Conservation (phyloP, 441 rosid genomes). For the Adansonia grandidieri region DNA sequence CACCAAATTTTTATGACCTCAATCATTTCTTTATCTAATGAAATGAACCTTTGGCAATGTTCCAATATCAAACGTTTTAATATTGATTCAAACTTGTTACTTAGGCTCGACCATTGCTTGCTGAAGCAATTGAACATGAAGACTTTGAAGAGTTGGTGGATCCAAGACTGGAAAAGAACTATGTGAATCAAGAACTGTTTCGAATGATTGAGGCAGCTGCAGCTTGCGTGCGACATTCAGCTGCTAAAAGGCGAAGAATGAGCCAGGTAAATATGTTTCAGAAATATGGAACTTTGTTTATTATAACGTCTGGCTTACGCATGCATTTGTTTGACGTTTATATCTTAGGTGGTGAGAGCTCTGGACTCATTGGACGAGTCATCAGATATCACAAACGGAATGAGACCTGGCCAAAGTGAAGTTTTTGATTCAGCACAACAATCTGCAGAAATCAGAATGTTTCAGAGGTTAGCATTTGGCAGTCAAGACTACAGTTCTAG, state of each 20-base stretch:
- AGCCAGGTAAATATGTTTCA: constrained; percentile 54
- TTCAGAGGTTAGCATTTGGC: constrained; percentile 84
- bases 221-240: constrained; percentile 19
- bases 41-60: not conserved
- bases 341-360: constrained; percentile 39
- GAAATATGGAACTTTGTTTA: not conserved
- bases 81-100: constrained; percentile 11
- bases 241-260: constrained; percentile 79
- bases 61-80: constrained; percentile 1
- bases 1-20: not conserved
- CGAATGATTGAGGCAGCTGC: too few relatives aligned
- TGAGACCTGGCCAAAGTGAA: constrained; percentile 88
- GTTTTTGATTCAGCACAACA: constrained; percentile 69
- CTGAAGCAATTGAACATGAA: constrained; percentile 69
- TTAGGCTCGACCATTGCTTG: constrained; percentile 81
- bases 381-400: constrained; percentile 79
- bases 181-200: constrained; percentile 31
- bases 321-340: not conserved
- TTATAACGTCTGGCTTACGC: not conserved
- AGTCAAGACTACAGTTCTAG: constrained; percentile 75
- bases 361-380: constrained; percentile 49
- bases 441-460: constrained; percentile 45
- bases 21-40: not conserved
- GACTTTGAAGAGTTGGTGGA: constrained; percentile 67
- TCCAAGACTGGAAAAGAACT: constrained; percentile 62